These are phyloP conservation scores for Claviceps fusiformis DNA, from an alignment of 2,329 filamentous ascomycete species.

Conservation along the genomic window DNA sequence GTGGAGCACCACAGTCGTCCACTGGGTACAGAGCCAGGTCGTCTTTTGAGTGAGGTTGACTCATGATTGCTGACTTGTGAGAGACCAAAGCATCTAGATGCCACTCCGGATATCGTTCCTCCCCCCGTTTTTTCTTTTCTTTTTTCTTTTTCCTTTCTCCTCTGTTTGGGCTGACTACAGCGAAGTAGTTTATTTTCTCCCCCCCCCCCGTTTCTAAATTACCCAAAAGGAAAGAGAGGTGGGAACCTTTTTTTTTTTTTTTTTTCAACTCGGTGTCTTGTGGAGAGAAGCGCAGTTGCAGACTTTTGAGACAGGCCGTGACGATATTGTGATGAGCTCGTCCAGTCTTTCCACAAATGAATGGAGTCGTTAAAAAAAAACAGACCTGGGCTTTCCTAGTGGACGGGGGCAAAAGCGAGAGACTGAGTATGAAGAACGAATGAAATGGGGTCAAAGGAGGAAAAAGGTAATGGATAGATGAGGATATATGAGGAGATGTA, in stretches of 20 bases:
- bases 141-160: too few species aligned
- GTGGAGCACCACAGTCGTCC: constrained; percentile 1
- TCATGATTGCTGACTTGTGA: not conserved
- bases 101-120: not conserved
- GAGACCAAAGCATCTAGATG: constrained; percentile 1
- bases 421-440: not conserved
- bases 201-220: not conserved
- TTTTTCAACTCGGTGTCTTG: not conserved
- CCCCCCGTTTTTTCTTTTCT: too few species aligned
- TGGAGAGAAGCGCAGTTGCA: not conserved
- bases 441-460: too few species aligned
- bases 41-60: constrained; percentile 1
- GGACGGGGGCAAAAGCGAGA: not conserved
- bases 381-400: not conserved
- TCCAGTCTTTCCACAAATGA: too few species aligned
- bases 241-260: too few species aligned
- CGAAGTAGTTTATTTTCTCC: not conserved
- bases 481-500: not conserved
- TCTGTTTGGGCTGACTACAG: not conserved
- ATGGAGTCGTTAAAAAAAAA: not conserved
- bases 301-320: too few species aligned
- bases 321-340: too few species aligned
- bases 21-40: constrained; percentile 6
- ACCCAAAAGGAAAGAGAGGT: not conserved
- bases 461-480: not conserved